Conservation (phyloP, 345 rosid species). For the Citrus glauca region DNA sequence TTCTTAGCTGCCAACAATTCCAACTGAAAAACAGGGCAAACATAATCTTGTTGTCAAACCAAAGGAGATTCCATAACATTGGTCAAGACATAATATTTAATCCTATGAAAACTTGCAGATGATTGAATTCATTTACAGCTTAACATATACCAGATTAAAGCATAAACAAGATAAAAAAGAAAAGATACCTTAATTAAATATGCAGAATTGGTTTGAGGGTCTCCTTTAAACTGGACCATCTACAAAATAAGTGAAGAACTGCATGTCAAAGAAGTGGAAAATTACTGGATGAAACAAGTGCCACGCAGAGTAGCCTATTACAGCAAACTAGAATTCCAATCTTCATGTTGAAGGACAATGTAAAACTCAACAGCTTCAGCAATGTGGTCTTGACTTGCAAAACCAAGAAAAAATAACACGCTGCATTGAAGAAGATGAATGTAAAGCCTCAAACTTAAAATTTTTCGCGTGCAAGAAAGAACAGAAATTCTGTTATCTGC, state of each 20-base stretch:
- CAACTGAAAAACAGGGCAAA: conserved; percentile 46
- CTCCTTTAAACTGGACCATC: conserved; percentile 68
- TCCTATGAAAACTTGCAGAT: background rate
- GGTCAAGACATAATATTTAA: background rate
- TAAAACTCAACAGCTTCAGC: background rate
- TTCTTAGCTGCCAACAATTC: conserved; percentile 97
- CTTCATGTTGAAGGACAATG: background rate
- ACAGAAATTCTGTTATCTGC: background rate
- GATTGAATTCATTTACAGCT: background rate
- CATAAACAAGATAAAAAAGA: background rate
- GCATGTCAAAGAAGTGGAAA: conserved; percentile 74
- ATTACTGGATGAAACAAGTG: conserved; percentile 51
- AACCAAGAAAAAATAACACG: background rate
- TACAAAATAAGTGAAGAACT: conserved; percentile 89
- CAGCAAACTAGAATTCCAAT: background rate
- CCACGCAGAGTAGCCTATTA: background rate
- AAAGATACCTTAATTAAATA: conserved; percentile 60
- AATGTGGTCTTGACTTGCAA: background rate
- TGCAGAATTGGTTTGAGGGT: conserved; percentile 59
- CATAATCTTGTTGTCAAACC: background rate
- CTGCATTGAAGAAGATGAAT: background rate
- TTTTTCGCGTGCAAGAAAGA: background rate
- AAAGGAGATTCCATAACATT: background rate
- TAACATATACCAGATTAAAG: background rate
- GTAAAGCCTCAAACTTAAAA: background rate